Base-by-base conservation (phyloP, 2,329 filamentous ascomycete genomes). In the Ilyonectria mors-panacis region DNA sequence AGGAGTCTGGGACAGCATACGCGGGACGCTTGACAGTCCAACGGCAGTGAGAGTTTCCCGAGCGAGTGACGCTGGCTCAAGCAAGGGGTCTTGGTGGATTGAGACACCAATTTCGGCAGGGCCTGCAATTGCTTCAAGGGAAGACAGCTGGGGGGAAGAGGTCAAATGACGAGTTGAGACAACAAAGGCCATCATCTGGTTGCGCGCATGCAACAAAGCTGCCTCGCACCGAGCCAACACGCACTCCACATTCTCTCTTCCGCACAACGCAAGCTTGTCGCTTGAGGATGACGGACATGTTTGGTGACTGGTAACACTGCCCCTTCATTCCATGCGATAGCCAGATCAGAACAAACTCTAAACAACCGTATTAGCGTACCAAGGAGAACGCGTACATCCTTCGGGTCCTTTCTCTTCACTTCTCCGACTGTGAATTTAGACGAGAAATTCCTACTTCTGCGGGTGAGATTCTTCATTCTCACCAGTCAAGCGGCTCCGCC, bases 31-130 rank as follows among this genome's bases (percentile, higher is more conserved):
- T 59, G 37, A 54, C 54, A 48, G 15, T 50, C 59, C 30, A 48
- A 63, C 55, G 54, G 48, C 48, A 17, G 35, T 28, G 35, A 15
- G 23, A 17, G 35, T 44, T 63, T 63, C 37, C 54, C 39, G 55
- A 51, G n/a, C 23, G 48, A 45, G 48, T 44, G 54, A 63, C 44
- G 45, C 28, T 59, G 54, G 48, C 48, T 21, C 26, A 63, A 35
- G 59, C 55, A 59, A 59, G 64, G 59, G 59, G 54, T 23, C 17
- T 37, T 54, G 30, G 59, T n/a, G 59, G 26, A 44, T 59, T 66
- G 64, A 66, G 59, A 66, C 64, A 63, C 35, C 39, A 66, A 66
- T 66, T 63, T 66, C 64, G 64, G 54, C 19, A 47, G 42, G 45
- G 35, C 45, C 63, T 66, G 53, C 45, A 58, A 58, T 48, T 58